Evolutionary conservation across 2,329 filamentous ascomycete genomes (phyloP).

Genomic region (Botrytis elliptica): DNA sequence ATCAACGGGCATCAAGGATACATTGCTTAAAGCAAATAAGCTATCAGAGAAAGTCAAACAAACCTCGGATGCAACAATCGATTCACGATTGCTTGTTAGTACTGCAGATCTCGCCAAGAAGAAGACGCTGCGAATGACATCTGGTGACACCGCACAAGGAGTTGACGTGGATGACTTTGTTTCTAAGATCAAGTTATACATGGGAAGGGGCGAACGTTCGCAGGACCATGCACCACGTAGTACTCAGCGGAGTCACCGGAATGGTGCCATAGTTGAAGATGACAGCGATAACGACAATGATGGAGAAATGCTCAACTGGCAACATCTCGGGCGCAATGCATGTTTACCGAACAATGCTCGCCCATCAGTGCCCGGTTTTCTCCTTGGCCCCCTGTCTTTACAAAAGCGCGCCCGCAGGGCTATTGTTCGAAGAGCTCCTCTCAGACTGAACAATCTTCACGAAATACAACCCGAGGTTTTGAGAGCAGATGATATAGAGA

Average conservation of each 20-base stretch:
- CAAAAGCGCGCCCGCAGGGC: constrained; percentile 77
- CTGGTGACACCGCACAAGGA: constrained; percentile 70
- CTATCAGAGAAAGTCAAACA: constrained; percentile 72
- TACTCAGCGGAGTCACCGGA: constrained; percentile 41
- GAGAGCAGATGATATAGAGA: constrained; percentile 67
- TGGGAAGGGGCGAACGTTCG: constrained; percentile 64
- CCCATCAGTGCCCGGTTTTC: constrained; percentile 76
- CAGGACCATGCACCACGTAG: constrained; percentile 48
- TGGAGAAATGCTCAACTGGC: constrained; percentile 83
- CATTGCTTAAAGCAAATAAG: constrained; percentile 64
- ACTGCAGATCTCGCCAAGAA: constrained; percentile 78
- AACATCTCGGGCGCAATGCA: constrained; percentile 73
- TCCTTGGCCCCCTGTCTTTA: constrained; percentile 84
- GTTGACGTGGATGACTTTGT: constrained; percentile 91
- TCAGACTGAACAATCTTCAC: constrained; percentile 65
- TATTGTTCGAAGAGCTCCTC: constrained; percentile 64
- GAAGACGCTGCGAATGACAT: constrained; percentile 70
- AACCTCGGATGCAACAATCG: constrained; percentile 85
- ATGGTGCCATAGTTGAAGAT: constrained; percentile 42
- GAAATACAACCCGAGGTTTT: constrained; percentile 79
- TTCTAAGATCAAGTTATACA: constrained; percentile 83
- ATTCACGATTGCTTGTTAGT: constrained; percentile 80
- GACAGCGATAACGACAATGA: constrained; percentile 67
- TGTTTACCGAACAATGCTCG: constrained; percentile 71
- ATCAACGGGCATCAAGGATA: constrained; percentile 63